Conservation (phyloP, 257 asterid genomes). For the Solanum megistacrolobum region DNA sequence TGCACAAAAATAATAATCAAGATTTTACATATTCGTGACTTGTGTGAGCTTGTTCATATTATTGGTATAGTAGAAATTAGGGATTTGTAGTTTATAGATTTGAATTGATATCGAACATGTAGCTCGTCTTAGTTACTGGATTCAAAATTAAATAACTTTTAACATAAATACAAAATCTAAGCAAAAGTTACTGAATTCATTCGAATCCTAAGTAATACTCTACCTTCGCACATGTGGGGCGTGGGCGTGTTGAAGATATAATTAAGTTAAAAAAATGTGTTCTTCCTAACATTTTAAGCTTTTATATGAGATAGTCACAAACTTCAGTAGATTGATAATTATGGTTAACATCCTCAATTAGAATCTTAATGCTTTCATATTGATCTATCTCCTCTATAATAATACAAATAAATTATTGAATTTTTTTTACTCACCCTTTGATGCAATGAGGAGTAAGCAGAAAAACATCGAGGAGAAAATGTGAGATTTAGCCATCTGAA, state of each 20-base stretch:
- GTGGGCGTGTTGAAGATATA: neutral
- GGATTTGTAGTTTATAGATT: neutral
- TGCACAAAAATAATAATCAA: neutral
- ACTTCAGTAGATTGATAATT: neutral
- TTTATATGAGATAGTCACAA: neutral
- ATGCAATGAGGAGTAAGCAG: neutral
- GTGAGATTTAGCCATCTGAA: neutral
- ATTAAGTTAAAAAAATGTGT: neutral
- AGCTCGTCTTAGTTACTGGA: neutral
- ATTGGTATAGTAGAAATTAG: accelerated
- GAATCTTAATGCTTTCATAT: neutral
- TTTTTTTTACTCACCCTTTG: neutral
- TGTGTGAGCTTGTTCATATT: neutral
- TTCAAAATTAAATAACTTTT: neutral
- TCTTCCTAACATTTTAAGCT: accelerated
- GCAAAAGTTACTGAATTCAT: neutral
- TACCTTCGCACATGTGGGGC: neutral
- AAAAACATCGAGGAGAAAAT: neutral
- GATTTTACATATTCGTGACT: neutral
- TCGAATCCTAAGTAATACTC: neutral
- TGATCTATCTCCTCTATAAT: neutral
- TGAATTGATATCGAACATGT: neutral
- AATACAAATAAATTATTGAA: neutral
- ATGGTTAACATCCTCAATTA: neutral
- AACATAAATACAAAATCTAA: neutral